phyloP scores from a whole-genome alignment of 208 protist species.

The Acanthamoeba castellanii region DNA sequence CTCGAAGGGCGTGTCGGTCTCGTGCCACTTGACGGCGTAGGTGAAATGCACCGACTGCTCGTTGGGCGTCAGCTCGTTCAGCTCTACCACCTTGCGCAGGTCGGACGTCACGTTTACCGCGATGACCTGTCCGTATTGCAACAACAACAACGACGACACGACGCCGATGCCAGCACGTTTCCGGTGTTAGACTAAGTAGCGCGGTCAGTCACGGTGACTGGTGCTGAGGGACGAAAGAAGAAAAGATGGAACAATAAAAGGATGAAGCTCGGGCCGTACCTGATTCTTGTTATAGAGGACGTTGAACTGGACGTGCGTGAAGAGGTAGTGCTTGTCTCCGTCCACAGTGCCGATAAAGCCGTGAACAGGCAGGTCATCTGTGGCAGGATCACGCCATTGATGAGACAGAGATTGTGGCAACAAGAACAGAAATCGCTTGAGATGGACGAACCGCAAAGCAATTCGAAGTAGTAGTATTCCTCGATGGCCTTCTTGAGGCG shows the following conservation, averaged over 20 bases:
- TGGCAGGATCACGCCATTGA: neutral
- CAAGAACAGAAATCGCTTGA: neutral
- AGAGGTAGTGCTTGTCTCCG: constrained; percentile 88
- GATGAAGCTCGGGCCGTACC: neutral
- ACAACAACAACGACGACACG: neutral
- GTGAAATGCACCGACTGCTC: constrained; percentile 76
- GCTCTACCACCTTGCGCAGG: neutral
- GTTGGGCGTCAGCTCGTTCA: constrained; percentile 34
- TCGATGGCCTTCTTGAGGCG: constrained; percentile 88
- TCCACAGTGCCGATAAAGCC: constrained; percentile 89
- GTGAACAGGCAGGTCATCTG: constrained; percentile 91
- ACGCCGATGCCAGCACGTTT: neutral
- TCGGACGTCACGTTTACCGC: constrained; percentile 79
- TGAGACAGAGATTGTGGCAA: neutral
- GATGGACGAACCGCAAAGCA: constrained; percentile 79
- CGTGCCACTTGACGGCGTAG: constrained; percentile 83
- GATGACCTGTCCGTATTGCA: constrained; percentile 75
- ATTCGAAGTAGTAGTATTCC: constrained; percentile 92
- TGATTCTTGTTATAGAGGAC: constrained; percentile 91
- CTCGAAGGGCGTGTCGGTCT: constrained; percentile 74
- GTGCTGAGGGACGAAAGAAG: too few species aligned
- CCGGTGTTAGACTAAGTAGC: too few species aligned
- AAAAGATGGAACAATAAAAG: neutral
- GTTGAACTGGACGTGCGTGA: constrained; percentile 92
- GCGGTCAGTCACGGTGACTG: too few species aligned